A percentile compares a stretch with the other conserved stretches of the same genome.
phyloP scores from a whole-genome alignment of 2,329 filamentous ascomycete species.

The Epichloe sylvatica region DNA sequence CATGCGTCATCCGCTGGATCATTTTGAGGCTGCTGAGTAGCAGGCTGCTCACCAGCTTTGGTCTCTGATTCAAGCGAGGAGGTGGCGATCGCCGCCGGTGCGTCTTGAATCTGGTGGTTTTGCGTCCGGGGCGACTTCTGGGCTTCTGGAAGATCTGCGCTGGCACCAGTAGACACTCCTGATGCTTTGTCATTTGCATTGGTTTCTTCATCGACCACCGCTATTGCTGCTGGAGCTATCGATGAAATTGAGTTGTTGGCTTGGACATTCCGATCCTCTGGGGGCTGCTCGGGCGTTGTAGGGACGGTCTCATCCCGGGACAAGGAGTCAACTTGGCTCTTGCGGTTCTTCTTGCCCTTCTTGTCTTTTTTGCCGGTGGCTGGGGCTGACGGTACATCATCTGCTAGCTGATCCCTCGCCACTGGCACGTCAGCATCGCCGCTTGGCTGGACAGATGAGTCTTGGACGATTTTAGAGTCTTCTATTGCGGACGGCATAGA shows the following conservation, averaged over 20 bases:
- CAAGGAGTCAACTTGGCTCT: conserved; percentile 4
- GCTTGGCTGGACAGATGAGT: conserved; percentile 1
- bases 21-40: background rate
- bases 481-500: background rate
- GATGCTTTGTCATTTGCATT: background rate
- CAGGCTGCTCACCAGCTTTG: background rate
- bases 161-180: background rate
- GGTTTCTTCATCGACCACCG: background rate
- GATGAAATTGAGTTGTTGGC: background rate
- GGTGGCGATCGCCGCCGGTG: background rate
- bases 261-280: background rate
- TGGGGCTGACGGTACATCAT: conserved; percentile 6
- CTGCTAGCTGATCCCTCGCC: conserved; percentile 2
- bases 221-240: background rate
- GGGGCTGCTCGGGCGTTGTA: background rate
- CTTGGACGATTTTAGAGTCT: background rate
- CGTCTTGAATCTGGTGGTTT: background rate
- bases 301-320: background rate
- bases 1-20: background rate
- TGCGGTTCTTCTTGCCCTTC: conserved; percentile 8
- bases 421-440: background rate
- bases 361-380: conserved; percentile 11
- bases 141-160: background rate
- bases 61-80: background rate
- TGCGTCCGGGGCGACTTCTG: background rate